Evolutionary conservation across 2,329 filamentous ascomycete genomes (phyloP).

Genomic region (Epichloe gansuensis): DNA sequence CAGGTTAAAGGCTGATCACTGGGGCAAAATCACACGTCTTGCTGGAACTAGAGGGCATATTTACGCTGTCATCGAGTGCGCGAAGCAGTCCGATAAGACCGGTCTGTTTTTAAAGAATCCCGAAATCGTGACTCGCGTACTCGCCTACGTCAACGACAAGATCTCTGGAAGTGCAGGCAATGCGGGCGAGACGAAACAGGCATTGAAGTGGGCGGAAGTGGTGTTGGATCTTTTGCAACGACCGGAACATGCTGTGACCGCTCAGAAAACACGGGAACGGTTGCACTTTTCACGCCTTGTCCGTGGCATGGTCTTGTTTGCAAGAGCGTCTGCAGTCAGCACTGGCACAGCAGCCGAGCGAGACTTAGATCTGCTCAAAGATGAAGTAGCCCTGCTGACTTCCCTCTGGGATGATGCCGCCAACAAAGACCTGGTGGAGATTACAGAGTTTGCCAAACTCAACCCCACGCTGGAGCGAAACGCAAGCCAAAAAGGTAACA

Average conservation of each 20-base stretch:
- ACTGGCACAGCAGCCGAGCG: constrained; percentile 13
- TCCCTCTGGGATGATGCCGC: constrained; percentile 15
- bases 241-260: constrained; percentile 22
- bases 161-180: constrained; percentile 26
- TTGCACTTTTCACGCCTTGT: constrained; percentile 16
- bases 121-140: constrained; percentile 23
- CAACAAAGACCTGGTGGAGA: constrained; percentile 9
- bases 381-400: constrained; percentile 17
- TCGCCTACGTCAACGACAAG: constrained; percentile 21
- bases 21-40: constrained; percentile 27
- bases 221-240: constrained; percentile 38
- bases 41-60: constrained; percentile 29
- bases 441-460: constrained; percentile 14
- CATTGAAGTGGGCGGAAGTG: constrained; percentile 32
- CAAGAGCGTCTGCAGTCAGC: constrained; percentile 15
- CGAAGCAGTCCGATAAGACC: constrained; percentile 32
- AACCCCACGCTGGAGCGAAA: constrained; percentile 11
- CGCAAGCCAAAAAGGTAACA: constrained; percentile 2
- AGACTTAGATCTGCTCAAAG: constrained; percentile 14
- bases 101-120: constrained; percentile 28
- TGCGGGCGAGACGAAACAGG: constrained; percentile 24
- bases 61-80: constrained; percentile 35
- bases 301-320: constrained; percentile 20
- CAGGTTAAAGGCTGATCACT: constrained; percentile 21
- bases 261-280: constrained; percentile 9